Evolutionary conservation across 2,329 filamentous ascomycete genomes (phyloP).

Genomic region (Paraphaeosphaeria minitans): DNA sequence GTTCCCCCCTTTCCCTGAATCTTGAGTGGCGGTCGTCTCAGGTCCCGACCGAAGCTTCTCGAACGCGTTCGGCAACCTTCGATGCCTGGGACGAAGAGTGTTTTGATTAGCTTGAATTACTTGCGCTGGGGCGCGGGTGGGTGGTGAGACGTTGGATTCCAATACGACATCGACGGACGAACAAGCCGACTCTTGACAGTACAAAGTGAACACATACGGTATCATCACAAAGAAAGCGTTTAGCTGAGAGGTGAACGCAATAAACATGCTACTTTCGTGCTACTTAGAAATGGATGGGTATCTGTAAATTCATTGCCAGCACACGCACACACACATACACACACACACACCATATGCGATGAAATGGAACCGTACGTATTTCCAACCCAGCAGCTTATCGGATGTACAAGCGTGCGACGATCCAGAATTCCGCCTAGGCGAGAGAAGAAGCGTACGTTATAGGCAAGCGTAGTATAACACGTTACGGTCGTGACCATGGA

Average conservation of each 20-base stretch:
- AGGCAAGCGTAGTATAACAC: neutral
- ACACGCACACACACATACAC: neutral
- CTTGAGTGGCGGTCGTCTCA: neutral
- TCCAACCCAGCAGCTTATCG: neutral
- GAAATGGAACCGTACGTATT: neutral
- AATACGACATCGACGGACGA: neutral
- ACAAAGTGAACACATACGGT: neutral
- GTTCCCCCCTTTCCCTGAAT: no score
- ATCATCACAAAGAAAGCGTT: neutral
- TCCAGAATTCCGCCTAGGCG: neutral
- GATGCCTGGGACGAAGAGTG: neutral
- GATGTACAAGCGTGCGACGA: neutral
- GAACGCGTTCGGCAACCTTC: neutral
- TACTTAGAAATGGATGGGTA: conserved; percentile 9
- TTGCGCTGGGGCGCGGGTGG: neutral
- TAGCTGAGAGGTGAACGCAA: neutral
- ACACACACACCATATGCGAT: neutral
- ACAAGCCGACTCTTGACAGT: neutral
- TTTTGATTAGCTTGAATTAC: conserved; percentile 7
- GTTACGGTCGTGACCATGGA: neutral
- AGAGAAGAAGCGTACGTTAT: neutral
- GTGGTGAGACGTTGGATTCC: neutral
- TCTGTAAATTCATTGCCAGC: conserved; percentile 7
- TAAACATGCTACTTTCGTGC: neutral
- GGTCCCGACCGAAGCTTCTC: neutral